Conservation (phyloP, 1,139 yeast species). For the Zhuliangozyma blackwelliae region DNA sequence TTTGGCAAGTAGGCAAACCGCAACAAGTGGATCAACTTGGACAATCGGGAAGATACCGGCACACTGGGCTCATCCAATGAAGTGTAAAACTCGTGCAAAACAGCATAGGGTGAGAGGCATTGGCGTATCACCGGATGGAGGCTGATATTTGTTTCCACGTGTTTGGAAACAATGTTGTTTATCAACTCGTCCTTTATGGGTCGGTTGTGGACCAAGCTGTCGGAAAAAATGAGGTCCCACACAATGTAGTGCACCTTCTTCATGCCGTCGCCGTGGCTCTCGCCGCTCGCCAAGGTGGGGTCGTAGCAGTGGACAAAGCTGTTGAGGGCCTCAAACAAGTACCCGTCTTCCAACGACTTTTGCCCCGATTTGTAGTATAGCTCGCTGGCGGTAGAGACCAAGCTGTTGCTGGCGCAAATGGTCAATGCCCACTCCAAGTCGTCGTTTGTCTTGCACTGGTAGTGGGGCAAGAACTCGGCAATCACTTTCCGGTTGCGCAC, state of each 20-base stretch:
- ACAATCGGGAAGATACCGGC: slow-evolving; percentile 17
- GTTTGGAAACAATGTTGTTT: slow-evolving; percentile 46
- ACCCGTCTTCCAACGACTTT: slow-evolving; percentile 38
- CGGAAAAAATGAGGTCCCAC: slow-evolving; percentile 55
- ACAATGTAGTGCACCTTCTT: slow-evolving; percentile 35
- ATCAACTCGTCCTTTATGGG: slow-evolving; percentile 54
- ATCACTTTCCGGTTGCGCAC: slow-evolving; percentile 41
- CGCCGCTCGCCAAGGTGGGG: slow-evolving; percentile 15
- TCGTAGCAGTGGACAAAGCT: slow-evolving; percentile 68
- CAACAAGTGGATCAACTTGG: slow-evolving; percentile 49
- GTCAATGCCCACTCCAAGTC: slow-evolving; percentile 80
- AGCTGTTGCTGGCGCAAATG: slow-evolving; percentile 40
- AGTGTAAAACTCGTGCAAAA: slow-evolving; percentile 48
- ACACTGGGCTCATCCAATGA: slow-evolving; percentile 20
- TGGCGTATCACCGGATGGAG: slow-evolving; percentile 60
- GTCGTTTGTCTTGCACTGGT: slow-evolving; percentile 58
- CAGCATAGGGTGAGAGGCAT: slow-evolving; percentile 70
- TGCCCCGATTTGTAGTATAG: slow-evolving; percentile 42
- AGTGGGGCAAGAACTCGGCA: slow-evolving; percentile 57
- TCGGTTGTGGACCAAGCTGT: slow-evolving; percentile 49
- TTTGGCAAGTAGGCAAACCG: slow-evolving; percentile 64
- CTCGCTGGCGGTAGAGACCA: slow-evolving; percentile 51
- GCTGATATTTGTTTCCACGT: slow-evolving; percentile 29
- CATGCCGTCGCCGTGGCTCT: slow-evolving; percentile 27
- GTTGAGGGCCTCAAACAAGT: slow-evolving; percentile 58